Conservation (phyloP, 2,329 filamentous ascomycete genomes). For the Delphinella strobiligena region DNA sequence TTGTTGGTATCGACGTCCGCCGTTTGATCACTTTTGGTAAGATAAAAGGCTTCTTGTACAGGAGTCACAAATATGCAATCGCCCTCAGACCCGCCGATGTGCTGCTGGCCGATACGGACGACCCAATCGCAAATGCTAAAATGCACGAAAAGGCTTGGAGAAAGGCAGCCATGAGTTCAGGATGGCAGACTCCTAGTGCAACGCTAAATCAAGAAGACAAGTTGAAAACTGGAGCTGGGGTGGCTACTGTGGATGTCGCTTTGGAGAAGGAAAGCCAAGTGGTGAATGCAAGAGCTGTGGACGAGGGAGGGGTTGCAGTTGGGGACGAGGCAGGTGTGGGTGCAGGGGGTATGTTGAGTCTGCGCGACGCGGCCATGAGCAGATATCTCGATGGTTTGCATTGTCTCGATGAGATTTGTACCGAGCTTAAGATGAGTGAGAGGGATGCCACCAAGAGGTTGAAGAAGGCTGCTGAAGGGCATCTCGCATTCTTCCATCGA, state of each 20-base stretch:
- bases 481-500: constrained; percentile 9
- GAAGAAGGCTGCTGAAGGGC: constrained; percentile 35
- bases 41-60: constrained; percentile 88
- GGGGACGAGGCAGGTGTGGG: constrained; percentile 2
- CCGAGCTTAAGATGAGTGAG: constrained; percentile 59
- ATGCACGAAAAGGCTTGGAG: constrained; percentile 19
- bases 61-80: constrained; percentile 75
- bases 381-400: constrained; percentile 64
- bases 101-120: constrained; percentile 9
- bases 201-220: background rate
- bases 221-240: background rate
- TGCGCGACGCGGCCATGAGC: constrained; percentile 40
- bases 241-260: background rate
- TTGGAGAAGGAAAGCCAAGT: constrained; percentile 17
- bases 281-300: constrained; percentile 18
- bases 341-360: constrained; percentile 10
- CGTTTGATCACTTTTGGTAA: constrained; percentile 91
- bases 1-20: constrained; percentile 72
- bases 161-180: constrained; percentile 19
- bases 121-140: constrained; percentile 10
- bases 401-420: constrained; percentile 72
- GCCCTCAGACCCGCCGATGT: constrained; percentile 10
- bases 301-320: constrained; percentile 9
- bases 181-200: constrained; percentile 16
- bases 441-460: constrained; percentile 58